Conservation (phyloP, 1,284 basidiomycete genomes). For the Inonotus hispidus region DNA sequence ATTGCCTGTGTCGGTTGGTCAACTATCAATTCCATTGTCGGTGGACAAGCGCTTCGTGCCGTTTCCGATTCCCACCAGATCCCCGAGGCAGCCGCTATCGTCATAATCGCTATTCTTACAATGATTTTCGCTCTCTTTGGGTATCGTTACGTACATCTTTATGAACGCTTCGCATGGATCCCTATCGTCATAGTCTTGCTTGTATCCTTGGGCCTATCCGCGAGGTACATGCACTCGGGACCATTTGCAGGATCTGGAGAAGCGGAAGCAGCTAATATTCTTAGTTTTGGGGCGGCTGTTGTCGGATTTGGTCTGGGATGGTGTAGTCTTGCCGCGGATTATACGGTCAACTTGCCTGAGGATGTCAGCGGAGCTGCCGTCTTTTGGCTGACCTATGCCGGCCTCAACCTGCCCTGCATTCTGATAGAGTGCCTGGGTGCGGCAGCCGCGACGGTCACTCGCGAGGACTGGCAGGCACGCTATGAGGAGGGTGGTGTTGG, state of each 20-base stretch:
- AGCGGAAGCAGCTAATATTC: constrained; percentile 26
- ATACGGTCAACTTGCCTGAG: constrained; percentile 31
- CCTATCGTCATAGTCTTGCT: constrained; percentile 32
- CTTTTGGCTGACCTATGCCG: constrained; percentile 31
- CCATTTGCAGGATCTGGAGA: constrained; percentile 22
- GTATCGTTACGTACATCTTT: constrained; percentile 36
- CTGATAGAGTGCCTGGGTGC: constrained; percentile 28
- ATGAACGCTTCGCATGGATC: constrained; percentile 36
- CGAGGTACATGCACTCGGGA: constrained; percentile 24
- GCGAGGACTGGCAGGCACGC: constrained; percentile 23
- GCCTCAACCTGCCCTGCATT: constrained; percentile 29
- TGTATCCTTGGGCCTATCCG: constrained; percentile 29
- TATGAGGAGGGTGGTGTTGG: constrained; percentile 25
- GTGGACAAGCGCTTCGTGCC: constrained; percentile 28
- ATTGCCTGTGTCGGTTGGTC: constrained; percentile 32
- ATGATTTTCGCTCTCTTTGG: constrained; percentile 36
- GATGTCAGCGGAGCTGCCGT: constrained; percentile 27
- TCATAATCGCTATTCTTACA: constrained; percentile 33
- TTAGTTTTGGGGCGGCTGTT: constrained; percentile 26
- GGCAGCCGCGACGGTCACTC: constrained; percentile 28
- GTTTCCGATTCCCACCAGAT: constrained; percentile 27
- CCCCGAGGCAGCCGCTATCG: constrained; percentile 29
- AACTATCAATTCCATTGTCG: constrained; percentile 35
- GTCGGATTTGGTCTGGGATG: constrained; percentile 29
- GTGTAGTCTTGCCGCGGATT: constrained; percentile 27